These are phyloP conservation scores for Calonectria hawksworthii DNA, from an alignment of 2,329 filamentous ascomycete genomes.

Conservation along the genomic window DNA sequence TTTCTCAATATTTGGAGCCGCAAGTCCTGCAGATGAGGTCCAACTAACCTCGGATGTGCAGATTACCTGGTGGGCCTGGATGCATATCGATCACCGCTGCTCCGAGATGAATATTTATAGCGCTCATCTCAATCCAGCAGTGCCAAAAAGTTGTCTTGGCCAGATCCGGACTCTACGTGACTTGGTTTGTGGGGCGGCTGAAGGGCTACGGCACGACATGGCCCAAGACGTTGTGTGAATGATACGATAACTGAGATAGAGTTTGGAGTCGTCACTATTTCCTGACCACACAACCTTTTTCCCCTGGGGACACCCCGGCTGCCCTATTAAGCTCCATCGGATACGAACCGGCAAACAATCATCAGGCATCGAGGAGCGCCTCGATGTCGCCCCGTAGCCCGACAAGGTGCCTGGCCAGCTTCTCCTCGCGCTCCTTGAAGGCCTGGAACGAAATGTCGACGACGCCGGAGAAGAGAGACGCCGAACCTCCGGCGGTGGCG, in stretches of 20 bases:
- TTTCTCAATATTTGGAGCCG: background rate
- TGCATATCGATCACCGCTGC: background rate
- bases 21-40: background rate
- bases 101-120: background rate
- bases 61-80: background rate
- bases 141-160: background rate
- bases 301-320: background rate
- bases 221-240: background rate
- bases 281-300: background rate
- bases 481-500: conserved; percentile 32
- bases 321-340: background rate
- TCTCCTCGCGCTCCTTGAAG: conserved; percentile 52
- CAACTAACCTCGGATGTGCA: background rate
- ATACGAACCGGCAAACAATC: background rate
- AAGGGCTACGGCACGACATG: background rate
- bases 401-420: conserved; percentile 49
- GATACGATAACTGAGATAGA: background rate
- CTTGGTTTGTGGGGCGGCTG: background rate
- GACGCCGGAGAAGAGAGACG: conserved; percentile 51
- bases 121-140: background rate
- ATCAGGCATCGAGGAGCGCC: conserved; percentile 46
- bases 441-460: conserved; percentile 49
- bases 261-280: conserved; percentile 7
- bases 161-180: no score
- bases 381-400: conserved; percentile 52